These are phyloP conservation scores for Monilinia polystroma DNA, from an alignment of 2,329 filamentous ascomycete species.

Conservation along the genomic window DNA sequence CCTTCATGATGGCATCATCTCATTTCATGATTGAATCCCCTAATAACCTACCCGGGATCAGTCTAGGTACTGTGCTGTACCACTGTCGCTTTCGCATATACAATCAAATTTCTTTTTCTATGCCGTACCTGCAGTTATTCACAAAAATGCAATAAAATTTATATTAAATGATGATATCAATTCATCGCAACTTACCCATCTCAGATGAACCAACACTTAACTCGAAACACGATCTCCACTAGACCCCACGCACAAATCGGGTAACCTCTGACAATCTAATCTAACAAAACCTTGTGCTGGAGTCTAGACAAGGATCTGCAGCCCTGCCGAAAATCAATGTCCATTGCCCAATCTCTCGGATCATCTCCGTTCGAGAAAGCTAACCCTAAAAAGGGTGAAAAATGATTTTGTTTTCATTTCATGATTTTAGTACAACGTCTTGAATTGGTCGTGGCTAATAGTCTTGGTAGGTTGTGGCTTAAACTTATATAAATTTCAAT, in stretches of 20 bases:
- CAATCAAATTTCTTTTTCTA: constrained; percentile 17
- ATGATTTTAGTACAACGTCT: not conserved
- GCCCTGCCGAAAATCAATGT: constrained; percentile 15
- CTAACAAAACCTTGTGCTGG: constrained; percentile 11
- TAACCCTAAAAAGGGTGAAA: constrained; percentile 2
- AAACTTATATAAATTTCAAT: constrained; percentile 16
- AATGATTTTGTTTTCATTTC: constrained; percentile 4
- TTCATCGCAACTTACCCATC: constrained; percentile 7
- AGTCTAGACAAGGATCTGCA: constrained; percentile 9
- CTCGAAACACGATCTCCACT: constrained; percentile 20
- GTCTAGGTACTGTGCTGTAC: not conserved
- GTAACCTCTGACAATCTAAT: constrained; percentile 24
- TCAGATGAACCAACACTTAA: constrained; percentile 17
- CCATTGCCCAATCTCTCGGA: constrained; percentile 23
- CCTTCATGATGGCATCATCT: not conserved
- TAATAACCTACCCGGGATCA: not conserved
- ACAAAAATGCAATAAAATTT: constrained; percentile 17
- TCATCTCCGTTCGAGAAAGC: constrained; percentile 14
- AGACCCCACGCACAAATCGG: constrained; percentile 21
- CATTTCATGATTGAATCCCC: constrained; percentile 1
- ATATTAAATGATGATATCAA: constrained; percentile 18
- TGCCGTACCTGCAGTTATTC: constrained; percentile 19
- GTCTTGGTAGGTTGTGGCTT: constrained; percentile 14
- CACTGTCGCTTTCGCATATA: not conserved
- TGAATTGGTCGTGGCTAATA: constrained; percentile 8